Base-by-base conservation (phyloP, 2,329 filamentous ascomycete species). In the Aurifilum marmelostoma region DNA sequence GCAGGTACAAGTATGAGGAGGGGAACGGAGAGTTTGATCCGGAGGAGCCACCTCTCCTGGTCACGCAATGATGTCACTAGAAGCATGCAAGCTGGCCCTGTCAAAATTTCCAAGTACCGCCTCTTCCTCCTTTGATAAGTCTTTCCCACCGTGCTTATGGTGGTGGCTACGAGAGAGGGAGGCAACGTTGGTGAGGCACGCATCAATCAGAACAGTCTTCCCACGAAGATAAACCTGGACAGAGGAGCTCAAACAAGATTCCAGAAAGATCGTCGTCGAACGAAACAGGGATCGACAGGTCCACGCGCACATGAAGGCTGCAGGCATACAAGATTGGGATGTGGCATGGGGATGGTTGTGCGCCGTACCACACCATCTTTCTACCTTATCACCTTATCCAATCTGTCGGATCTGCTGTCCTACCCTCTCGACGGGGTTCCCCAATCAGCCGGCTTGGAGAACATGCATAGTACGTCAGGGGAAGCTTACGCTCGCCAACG, bases 311-410 rank as follows among this genome's bases (percentile, higher is more conserved):
- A n/a, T 7, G 47, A n/a, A 50, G 47, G 8, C 52, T 29, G 52
- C 27, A 56, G 27, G 52, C 12, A 16, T 18, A 29, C 12, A 18
- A 8, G 16, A 56, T 54, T 54, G 50, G 50, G 24, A 18, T n/a
- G 24, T 29, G 34, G 34, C 34, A 34, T 34, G 8, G 52, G 52
- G 24, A 29, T 29, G 24, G 50, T 12, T 54, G 50, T 54, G 50
- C 24, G n/a, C 52, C 52, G 16, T 27, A 29, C 24, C 24, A 56
- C 56, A 59, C 56, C 32, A 59, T 37, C 21, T 21, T n/a, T 37
- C n/a, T 56, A 56, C 52, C 52, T 56, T 56, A 29, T 27, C 29
- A 37, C 56, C 56, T 59, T 37, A 59, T 59, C 29, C 56, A 37
- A 21, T 32, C 29, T 59, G 21, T 32, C 56, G 56, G 56, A 34